Base-by-base conservation (phyloP, 2,329 filamentous ascomycete genomes). In the Periglandula ipomoeae region DNA sequence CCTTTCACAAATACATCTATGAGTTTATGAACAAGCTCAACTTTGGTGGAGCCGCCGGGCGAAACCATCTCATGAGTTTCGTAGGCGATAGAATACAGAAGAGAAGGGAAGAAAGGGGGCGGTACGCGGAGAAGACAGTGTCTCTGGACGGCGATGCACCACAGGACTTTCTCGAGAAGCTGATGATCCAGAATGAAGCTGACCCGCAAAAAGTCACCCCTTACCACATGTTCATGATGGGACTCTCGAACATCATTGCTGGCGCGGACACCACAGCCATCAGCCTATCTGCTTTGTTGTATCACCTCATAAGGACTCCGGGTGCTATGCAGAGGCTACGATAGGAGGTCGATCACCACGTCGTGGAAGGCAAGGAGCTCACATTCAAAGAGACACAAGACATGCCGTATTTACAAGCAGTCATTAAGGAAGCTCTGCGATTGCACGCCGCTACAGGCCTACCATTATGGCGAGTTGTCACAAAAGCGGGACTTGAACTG, bases 251-350 rank as follows among this genome's bases (percentile, higher is more conserved):
- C 44, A 63, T 72, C 40, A 56, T 56, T 4, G 68, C 68, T 6
- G 68, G 68, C 2, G 62, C 60, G 9, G 67, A 71, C 46, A 78
- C 75, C 0, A 78, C 74, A 0, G 66, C 71, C 3, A 71, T 76
- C 49, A 71, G 66, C 15, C 62, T 78, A 0, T 66, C 65, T 0
- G 60, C 66, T 2, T 63, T 73, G 2, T 51, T 78, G 26, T 75
- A 72, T 50, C 52, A 71, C 50, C 59, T 78, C 2, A 47, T 72
- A 4, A 66, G 63, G 37, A 44, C 26, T 27, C 26, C 6, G 26
- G 6, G 26, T 11, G 27, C 27, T 30, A 30, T 3, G 27, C 27
- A 3, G 13, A 30, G 13, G 27, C 27, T 30, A 30, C 27, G 3
- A 30, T 8, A 30, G 27, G 3, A 30, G 6, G 13, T 30, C 9